Conservation (phyloP, 2,329 filamentous ascomycete species). For the Cadophora malorum region DNA sequence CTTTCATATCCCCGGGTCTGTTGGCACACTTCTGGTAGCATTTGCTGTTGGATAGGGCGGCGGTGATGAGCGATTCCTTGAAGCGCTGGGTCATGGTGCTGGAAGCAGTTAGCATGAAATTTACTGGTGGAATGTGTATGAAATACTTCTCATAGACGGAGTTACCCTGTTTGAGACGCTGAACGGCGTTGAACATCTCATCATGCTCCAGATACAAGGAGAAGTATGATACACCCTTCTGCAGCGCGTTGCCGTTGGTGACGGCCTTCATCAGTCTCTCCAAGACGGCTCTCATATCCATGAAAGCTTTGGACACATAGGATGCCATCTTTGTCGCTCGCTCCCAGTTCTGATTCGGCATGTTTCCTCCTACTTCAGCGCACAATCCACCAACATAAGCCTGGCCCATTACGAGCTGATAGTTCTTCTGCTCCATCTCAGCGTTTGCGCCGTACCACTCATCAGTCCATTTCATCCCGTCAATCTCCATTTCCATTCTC, state of each 20-base stretch:
- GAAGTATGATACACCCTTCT: neutral
- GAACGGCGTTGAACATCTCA: slow-evolving; percentile 9
- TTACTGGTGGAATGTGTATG: neutral
- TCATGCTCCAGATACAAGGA: slow-evolving; percentile 12
- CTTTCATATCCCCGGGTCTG: slow-evolving; percentile 5
- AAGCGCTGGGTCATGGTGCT: slow-evolving; percentile 6
- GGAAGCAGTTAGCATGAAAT: neutral
- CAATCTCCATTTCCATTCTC: neutral
- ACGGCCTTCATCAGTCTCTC: slow-evolving; percentile 8
- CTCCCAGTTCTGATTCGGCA: slow-evolving; percentile 14
- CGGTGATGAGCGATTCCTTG: slow-evolving; percentile 15
- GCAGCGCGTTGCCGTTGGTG: neutral
- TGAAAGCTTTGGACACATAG: slow-evolving; percentile 11
- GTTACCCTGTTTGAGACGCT: slow-evolving; percentile 4
- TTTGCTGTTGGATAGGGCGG: slow-evolving; percentile 8
- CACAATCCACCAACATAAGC: slow-evolving; percentile 1
- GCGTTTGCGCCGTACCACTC: neutral
- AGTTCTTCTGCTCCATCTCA: neutral
- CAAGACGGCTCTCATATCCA: slow-evolving; percentile 6
- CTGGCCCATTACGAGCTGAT: slow-evolving; percentile 4
- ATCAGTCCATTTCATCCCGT: slow-evolving; percentile 5
- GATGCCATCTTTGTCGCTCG: slow-evolving; percentile 7
- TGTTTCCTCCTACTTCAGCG: slow-evolving; percentile 15
- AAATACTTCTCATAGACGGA: slow-evolving; percentile 14
- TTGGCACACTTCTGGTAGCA: slow-evolving; percentile 16